Base-by-base conservation (phyloP, 148 eudicot genomes). In the Silene uniflora region DNA sequence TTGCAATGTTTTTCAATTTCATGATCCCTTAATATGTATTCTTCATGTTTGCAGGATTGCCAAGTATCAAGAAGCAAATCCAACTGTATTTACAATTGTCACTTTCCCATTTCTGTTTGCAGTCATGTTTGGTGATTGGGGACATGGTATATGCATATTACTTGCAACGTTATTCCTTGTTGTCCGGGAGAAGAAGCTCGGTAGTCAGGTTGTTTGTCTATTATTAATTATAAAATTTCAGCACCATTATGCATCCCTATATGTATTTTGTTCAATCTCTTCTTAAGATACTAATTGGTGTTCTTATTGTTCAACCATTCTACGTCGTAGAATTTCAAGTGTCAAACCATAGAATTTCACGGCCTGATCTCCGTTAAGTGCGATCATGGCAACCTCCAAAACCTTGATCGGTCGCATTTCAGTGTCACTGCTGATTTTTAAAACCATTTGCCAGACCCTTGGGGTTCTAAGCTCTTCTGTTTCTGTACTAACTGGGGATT, bases 71-170 rank as follows among this genome's bases (percentile, higher is more conserved):
- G 90, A 87, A 83, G 90, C 86, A 59, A 87, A 87, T 79, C 90
- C 90, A 65, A 81, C 82, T 64, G 88, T 87, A 21, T 87, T 61
- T 73, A 87, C 90, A 21, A 71, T 87, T 54, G 77, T 87, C 67
- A 87, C 90, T 16, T 87, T 87, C 78, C 90, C 90, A 52, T 87
- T 87, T 77, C 82, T 87, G 77, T 87, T 87, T 79, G 90, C 90
- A 18, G 90, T 87, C 80, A 87, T 87, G 90, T 87, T 87, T 83
- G 90, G 90, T 65, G 90, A 87, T 52, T 87, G 90, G 90, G 90
- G 90, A 75, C 90, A 87, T 79, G 90, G 90, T 65, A 75, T 87
- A 85, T 87, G 90, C 72, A 64, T 87, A 56, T 73, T 87, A 29
- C 86, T 87, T 49, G 90, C 86, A 62, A 83, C 90, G 10, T 72